Percentiles rank a stretch among this genome's conserved stretches.
phyloP scores from a whole-genome alignment of 2,329 filamentous ascomycete species.

The Macroventuria anomochaeta region DNA sequence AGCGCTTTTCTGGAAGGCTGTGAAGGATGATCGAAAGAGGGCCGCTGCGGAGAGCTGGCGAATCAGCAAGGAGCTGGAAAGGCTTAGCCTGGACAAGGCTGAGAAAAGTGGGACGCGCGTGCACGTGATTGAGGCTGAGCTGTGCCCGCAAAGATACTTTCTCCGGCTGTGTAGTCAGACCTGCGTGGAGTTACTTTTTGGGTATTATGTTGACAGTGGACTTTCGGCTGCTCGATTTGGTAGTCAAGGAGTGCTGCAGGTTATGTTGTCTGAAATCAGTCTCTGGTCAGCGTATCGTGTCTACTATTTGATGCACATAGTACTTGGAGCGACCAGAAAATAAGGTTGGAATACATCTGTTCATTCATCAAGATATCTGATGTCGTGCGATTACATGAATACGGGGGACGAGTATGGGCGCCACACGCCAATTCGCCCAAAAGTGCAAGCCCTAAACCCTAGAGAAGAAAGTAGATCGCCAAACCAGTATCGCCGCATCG shows the following conservation, averaged over 20 bases:
- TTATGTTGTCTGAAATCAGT: too few relatives aligned
- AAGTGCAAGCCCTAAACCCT: conserved; percentile 5
- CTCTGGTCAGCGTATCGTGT: too few relatives aligned
- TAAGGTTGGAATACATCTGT: neutral
- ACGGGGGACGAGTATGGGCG: neutral
- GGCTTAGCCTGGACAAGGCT: neutral
- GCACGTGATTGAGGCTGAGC: conserved; percentile 17
- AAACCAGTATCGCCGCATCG: conserved; percentile 5
- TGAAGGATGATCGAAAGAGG: neutral
- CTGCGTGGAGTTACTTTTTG: neutral
- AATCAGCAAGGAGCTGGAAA: neutral
- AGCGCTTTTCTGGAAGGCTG: conserved; percentile 13
- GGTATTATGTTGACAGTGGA: too few relatives aligned
- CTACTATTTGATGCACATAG: too few relatives aligned
- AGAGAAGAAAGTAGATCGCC: conserved; percentile 6
- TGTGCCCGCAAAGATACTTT: neutral
- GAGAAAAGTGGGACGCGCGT: neutral
- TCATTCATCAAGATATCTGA: conserved; percentile 7
- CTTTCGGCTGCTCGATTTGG: neutral
- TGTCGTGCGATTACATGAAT: conserved; percentile 12
- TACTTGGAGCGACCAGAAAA: too few relatives aligned
- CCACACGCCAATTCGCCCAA: conserved; percentile 9
- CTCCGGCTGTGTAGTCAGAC: neutral
- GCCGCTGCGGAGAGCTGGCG: neutral
- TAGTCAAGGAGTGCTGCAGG: too few relatives aligned